Conservation (phyloP, 768 basidiomycete genomes). For the Agrocybe pediades region DNA sequence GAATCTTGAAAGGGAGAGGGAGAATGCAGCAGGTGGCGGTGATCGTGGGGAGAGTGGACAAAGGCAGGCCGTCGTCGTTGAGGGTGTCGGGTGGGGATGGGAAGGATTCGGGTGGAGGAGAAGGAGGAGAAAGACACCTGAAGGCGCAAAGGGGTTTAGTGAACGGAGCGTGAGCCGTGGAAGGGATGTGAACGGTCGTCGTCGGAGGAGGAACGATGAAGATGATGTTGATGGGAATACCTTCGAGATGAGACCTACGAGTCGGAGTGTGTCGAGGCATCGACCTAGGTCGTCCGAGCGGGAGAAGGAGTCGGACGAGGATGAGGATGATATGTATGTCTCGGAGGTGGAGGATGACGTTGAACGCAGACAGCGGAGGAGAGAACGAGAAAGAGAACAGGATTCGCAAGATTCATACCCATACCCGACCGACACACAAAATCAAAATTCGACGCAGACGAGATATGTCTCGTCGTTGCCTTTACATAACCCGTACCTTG, state of each 20-base stretch:
- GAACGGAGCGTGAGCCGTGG: too few species aligned
- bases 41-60: conserved; percentile 38
- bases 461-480: not conserved
- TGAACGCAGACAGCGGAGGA: not conserved
- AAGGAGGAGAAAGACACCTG: conserved; percentile 19
- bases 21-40: conserved; percentile 55
- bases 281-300: conserved; percentile 13
- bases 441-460: not conserved
- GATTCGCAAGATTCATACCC: not conserved
- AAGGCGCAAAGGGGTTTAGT: too few species aligned
- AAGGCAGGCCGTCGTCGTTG: not conserved
- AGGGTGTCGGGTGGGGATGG: not conserved
- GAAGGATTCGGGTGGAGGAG: conserved; percentile 7
- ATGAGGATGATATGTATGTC: conserved; percentile 20
- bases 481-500: not conserved
- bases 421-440: not conserved
- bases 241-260: not conserved
- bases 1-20: conserved; percentile 35
- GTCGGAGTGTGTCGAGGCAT: not conserved
- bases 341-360: conserved; percentile 9
- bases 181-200: not conserved
- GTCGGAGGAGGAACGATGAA: not conserved
- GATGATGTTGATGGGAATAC: not conserved
- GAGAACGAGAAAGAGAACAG: not conserved
- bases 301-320: conserved; percentile 11